Evolutionary conservation across 345 rosid species (phyloP).

Genomic region (Pugionium cornutum): DNA sequence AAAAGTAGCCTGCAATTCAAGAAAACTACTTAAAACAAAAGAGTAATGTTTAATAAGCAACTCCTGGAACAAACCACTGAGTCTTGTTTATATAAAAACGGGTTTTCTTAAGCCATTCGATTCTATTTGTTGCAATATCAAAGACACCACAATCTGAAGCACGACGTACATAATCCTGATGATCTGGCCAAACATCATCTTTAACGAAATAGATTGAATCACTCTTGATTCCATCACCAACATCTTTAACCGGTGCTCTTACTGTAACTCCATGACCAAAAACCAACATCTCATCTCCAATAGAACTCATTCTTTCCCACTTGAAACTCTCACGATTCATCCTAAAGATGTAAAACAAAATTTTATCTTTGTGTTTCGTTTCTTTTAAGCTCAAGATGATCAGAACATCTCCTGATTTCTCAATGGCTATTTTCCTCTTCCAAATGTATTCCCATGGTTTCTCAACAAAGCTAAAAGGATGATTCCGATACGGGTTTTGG

Average conservation of each 20-base stretch:
- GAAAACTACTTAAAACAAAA: background rate
- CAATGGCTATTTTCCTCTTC: conserved; percentile 13
- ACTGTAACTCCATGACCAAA: background rate
- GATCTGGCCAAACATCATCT: background rate
- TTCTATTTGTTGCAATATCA: conserved; percentile 5
- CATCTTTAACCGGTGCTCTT: background rate
- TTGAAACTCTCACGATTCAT: conserved; percentile 5
- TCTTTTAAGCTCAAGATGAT: conserved; percentile 20
- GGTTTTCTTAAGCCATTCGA: background rate
- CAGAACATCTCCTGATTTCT: conserved; percentile 9
- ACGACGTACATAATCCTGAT: background rate
- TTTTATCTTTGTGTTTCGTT: background rate
- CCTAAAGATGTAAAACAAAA: conserved; percentile 24
- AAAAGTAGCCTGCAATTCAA: background rate
- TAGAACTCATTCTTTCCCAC: conserved; percentile 17
- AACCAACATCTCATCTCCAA: conserved; percentile 20
- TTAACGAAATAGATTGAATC: conserved; percentile 2
- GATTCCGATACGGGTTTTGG: background rate
- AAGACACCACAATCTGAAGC: conserved; percentile 8
- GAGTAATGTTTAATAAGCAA: background rate
- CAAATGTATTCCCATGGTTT: conserved; percentile 19
- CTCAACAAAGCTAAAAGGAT: background rate
- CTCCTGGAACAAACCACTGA: conserved; percentile 15
- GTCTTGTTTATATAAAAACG: background rate
- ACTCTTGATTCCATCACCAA: conserved; percentile 13